Evolutionary conservation across 306 rosid species (phyloP).

Genomic region (Lupinus albus): DNA sequence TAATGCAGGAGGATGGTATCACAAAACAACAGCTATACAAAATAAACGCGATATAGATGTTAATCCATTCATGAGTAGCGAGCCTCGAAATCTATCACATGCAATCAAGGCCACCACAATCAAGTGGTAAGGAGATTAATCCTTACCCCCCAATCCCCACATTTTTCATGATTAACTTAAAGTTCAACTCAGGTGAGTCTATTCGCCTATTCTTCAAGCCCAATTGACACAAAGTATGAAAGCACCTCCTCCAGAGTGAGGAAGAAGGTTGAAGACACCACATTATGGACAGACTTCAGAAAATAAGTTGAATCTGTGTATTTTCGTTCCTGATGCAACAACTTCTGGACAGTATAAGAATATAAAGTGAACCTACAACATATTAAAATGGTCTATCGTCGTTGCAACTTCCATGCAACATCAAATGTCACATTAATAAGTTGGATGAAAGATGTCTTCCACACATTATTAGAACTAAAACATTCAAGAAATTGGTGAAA

Average conservation of each 20-base stretch:
- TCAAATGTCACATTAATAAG: slow-evolving; percentile 11
- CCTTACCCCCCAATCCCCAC: background rate
- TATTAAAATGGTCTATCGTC: slow-evolving; percentile 33
- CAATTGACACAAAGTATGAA: slow-evolving; percentile 7
- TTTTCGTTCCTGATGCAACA: slow-evolving; percentile 10
- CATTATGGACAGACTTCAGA: slow-evolving; percentile 1
- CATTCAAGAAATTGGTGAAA: slow-evolving; percentile 11
- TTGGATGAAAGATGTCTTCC: slow-evolving; percentile 29
- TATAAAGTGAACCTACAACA: slow-evolving; percentile 1
- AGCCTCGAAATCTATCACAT: slow-evolving; percentile 8
- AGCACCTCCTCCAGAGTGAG: background rate
- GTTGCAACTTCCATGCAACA: slow-evolving; percentile 5
- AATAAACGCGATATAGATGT: background rate
- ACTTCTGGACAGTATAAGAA: background rate
- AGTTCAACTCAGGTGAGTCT: background rate
- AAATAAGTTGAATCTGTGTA: slow-evolving; percentile 13
- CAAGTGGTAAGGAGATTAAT: background rate
- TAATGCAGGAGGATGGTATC: slow-evolving; percentile 11
- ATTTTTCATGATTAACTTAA: background rate
- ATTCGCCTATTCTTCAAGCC: slow-evolving; percentile 1
- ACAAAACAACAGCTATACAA: slow-evolving; percentile 10
- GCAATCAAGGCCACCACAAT: background rate
- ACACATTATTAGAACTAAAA: slow-evolving; percentile 28
- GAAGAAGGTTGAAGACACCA: slow-evolving; percentile 24
- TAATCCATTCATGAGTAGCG: background rate